Evolutionary conservation across 192 early-diverging fungal genomes (phyloP).

Genomic region (Podila horticola): DNA sequence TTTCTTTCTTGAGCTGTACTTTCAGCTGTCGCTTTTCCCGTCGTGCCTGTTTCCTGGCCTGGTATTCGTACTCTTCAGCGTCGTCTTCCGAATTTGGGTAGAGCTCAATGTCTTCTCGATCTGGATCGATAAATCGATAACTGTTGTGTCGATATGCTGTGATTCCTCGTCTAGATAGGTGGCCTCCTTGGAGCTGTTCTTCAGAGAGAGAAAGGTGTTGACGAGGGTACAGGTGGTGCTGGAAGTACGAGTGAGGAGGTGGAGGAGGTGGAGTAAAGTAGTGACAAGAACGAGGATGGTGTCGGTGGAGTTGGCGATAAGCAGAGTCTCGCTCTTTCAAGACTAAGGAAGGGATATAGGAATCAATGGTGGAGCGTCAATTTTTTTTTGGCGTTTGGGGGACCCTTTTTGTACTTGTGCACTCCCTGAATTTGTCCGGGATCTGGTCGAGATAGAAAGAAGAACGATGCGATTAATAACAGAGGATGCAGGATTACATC

Average conservation of each 20-base stretch:
- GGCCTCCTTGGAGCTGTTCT: background rate
- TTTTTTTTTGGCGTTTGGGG: background rate
- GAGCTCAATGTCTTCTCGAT: background rate
- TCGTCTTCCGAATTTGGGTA: slow-evolving; percentile 28
- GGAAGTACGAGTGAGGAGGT: background rate
- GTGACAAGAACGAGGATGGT: background rate
- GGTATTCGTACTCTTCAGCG: slow-evolving; percentile 41
- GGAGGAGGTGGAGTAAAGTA: background rate
- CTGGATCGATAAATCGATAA: background rate
- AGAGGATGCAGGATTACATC: no score
- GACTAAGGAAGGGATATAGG: slow-evolving; percentile 28
- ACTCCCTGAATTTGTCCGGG: background rate
- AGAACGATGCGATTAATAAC: no score
- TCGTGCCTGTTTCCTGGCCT: background rate
- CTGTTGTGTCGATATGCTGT: background rate
- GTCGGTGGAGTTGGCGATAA: background rate
- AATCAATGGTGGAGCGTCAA: slow-evolving; percentile 12
- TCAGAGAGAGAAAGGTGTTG: no score
- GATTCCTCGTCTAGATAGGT: background rate
- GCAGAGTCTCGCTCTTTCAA: slow-evolving; percentile 3
- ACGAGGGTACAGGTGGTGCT: background rate
- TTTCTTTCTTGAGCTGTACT: no score
- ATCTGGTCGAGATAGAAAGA: no score
- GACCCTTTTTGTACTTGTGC: background rate
- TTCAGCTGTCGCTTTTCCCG: no score